Evolutionary conservation across 768 basidiomycete genomes (phyloP), one percentile per base, ranked within the genome.

Genomic region (Leucocoprinus leucothites): DNA sequence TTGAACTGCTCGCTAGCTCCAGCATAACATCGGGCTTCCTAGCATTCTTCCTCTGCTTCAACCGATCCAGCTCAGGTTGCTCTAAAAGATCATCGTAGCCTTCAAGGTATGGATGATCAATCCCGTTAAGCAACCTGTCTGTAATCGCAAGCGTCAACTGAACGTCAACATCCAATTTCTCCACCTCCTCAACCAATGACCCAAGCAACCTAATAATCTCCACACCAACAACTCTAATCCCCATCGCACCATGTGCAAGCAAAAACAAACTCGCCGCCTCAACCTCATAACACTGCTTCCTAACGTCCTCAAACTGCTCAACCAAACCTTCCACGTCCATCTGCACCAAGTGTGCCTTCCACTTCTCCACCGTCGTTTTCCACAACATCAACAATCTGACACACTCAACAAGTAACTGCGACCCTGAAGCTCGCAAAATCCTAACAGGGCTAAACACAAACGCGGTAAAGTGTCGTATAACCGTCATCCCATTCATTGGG

Each of bases 241-340:
- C 48, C 48, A 49, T n/a, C 18, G 78, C 75, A 13, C 71, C 71
- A 47, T 82, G 80, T 8, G 89, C 78, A 53, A 94, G 74, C 49
- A 95, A 70, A 65, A 95, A 94, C 41, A 95, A 65, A 1, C 82
- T 81, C 1, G 85, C 90, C 0, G 84, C 82, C 58, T 87, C 84
- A 25, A 94, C 77, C 58, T 89, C 85, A 42, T 74, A 77, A 19
- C 82, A 73, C 47, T 82, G 76, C 1, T 75, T 68, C 9, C 74
- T 55, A 35, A 84, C 68, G 26, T 62, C 61, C 47, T 77, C 71
- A 36, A 77, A 62, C 19, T 79, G 74, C 50, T 77, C 78, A 9
- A 62, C 66, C 14, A 75, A 60, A 1, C 74, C 57, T 21, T 78
- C 75, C n/a, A 64, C 62, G 4, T 74, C 71, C 51, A 71, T 73